Percentiles rank a stretch among this genome's conserved stretches.
Evolutionary conservation across 345 rosid genomes (phyloP).

Genomic region (Triadica sebifera): DNA sequence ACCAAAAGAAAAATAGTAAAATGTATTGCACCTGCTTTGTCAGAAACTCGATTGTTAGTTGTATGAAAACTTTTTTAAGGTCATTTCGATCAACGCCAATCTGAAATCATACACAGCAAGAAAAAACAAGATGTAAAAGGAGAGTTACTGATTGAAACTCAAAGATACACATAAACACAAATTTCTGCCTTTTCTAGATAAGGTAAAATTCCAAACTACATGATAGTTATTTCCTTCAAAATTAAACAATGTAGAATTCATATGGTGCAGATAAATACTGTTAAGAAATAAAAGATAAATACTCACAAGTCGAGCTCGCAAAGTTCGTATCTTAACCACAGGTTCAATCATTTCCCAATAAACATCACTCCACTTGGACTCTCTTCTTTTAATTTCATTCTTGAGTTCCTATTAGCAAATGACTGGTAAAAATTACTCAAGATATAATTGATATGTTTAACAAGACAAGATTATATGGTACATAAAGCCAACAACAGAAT

Average conservation of each 20-base stretch:
- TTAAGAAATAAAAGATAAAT: conserved; percentile 3
- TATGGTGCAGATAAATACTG: neutral
- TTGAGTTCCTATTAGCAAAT: conserved; percentile 56
- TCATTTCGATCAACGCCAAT: conserved; percentile 79
- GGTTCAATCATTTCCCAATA: conserved; percentile 94
- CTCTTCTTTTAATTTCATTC: conserved; percentile 84
- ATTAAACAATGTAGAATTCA: neutral
- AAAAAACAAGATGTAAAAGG: neutral
- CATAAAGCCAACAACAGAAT: conserved; percentile 1
- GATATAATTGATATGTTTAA: neutral
- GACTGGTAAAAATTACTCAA: conserved; percentile 7
- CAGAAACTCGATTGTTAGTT: conserved; percentile 80
- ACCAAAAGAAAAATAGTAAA: neutral
- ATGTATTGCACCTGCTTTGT: conserved; percentile 64
- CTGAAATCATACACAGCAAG: conserved; percentile 36
- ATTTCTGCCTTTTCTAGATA: neutral
- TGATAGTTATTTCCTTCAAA: neutral
- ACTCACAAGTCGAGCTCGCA: conserved; percentile 91
- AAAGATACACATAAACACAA: neutral
- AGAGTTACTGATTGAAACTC: conserved; percentile 2
- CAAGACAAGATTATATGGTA: neutral
- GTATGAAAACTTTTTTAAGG: conserved; percentile 65
- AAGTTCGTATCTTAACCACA: conserved; percentile 68
- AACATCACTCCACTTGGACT: conserved; percentile 63
- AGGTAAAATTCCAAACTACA: neutral